A percentile compares a stretch with the other conserved stretches of the same genome.
Conservation (phyloP, 2,329 filamentous ascomycete species). For the Fusarium sp. region DNA sequence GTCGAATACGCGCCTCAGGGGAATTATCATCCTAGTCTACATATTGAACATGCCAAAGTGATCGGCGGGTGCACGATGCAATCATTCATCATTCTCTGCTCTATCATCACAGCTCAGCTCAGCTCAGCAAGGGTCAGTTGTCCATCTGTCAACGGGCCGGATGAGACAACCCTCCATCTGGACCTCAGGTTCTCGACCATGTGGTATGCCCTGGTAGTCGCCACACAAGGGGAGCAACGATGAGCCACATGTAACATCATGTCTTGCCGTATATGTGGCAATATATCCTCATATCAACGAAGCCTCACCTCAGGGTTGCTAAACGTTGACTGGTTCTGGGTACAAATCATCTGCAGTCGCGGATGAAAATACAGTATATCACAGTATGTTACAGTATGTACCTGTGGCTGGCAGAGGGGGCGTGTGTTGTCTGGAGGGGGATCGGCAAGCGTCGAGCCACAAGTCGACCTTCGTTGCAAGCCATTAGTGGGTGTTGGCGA, state of each 20-base stretch:
- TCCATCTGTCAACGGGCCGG: constrained; percentile 34
- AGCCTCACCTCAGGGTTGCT: background rate
- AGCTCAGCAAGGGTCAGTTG: constrained; percentile 42
- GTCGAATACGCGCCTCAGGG: constrained; percentile 38
- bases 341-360: background rate
- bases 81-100: background rate
- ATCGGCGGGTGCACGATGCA: constrained; percentile 28
- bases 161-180: constrained; percentile 25
- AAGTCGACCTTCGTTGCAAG: constrained; percentile 41
- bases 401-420: constrained; percentile 25
- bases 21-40: constrained; percentile 3
- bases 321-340: constrained; percentile 33
- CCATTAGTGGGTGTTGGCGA: constrained; percentile 27
- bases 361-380: background rate
- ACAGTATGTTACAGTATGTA: constrained; percentile 1
- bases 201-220: constrained; percentile 24
- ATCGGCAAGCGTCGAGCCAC: constrained; percentile 45
- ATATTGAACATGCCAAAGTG: constrained; percentile 3
- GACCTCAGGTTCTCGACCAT: constrained; percentile 20
- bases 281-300: constrained; percentile 7
- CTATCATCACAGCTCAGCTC: constrained; percentile 28
- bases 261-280: constrained; percentile 23
- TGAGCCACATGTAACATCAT: constrained; percentile 38
- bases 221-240: constrained; percentile 16
- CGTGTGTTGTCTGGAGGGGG: constrained; percentile 34